Conservation (phyloP, 306 rosid genomes). For the Abrus pulchellus region DNA sequence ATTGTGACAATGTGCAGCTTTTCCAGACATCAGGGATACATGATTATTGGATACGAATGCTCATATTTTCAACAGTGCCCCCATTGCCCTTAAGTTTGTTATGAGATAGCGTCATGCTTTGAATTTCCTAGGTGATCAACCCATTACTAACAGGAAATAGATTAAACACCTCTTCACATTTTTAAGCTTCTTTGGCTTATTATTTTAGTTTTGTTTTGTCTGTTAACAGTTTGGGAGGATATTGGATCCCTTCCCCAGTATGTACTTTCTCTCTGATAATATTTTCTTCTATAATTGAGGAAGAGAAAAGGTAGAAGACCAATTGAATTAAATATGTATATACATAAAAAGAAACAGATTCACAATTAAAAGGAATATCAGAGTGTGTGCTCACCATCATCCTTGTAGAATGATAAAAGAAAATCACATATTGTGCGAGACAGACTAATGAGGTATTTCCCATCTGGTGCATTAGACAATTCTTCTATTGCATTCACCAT, state of each 20-base stretch:
- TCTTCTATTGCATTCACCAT: conserved; percentile 86
- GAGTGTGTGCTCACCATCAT: conserved; percentile 67
- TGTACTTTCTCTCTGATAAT: not conserved
- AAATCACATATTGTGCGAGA: conserved; percentile 72
- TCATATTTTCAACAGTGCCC: conserved; percentile 1
- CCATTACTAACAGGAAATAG: not conserved
- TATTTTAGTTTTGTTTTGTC: not conserved
- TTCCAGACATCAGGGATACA: conserved; percentile 14
- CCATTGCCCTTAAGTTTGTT: conserved; percentile 2
- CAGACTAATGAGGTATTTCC: conserved; percentile 67
- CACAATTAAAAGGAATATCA: conserved; percentile 6
- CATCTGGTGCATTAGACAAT: conserved; percentile 83
- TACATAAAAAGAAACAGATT: not conserved
- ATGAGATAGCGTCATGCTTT: conserved; percentile 1
- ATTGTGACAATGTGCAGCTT: not conserved
- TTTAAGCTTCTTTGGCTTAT: not conserved
- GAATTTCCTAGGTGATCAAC: not conserved
- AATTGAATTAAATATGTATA: not conserved
- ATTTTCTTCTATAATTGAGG: conserved; percentile 6
- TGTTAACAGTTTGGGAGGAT: not conserved
- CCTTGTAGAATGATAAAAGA: conserved; percentile 84
- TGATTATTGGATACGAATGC: conserved; percentile 27
- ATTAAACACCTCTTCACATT: not conserved
- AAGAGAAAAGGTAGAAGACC: not conserved
- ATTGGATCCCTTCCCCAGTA: not conserved